Evolutionary conservation across 2,329 filamentous ascomycete genomes (phyloP).

Genomic region (Xylariomycetidae sp.): DNA sequence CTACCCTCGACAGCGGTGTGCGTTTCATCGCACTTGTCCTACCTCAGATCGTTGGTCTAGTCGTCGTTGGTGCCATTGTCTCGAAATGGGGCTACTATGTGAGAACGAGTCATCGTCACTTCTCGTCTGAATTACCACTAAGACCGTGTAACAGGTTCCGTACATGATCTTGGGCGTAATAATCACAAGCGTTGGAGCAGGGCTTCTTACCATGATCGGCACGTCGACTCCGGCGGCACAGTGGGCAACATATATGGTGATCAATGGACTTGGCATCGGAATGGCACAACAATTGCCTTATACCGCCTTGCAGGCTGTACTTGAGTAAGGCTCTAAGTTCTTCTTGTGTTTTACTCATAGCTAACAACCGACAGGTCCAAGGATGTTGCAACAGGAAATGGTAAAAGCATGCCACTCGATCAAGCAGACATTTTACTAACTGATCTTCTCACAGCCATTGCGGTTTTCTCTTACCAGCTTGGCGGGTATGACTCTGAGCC

Average conservation of each 20-base stretch:
- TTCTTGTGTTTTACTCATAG: background rate
- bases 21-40: constrained; percentile 6
- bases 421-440: background rate
- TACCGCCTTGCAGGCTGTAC: constrained; percentile 7
- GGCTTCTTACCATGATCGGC: constrained; percentile 7
- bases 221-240: background rate
- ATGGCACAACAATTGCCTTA: constrained; percentile 9
- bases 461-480: constrained; percentile 9
- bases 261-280: constrained; percentile 9
- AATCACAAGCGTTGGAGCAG: constrained; percentile 4
- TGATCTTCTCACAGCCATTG: constrained; percentile 5
- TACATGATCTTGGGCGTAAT: constrained; percentile 10
- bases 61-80: constrained; percentile 5
- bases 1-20: constrained; percentile 7
- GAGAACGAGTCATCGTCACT: too few species aligned
- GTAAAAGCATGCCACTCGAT: constrained; percentile 1
- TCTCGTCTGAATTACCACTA: too few species aligned
- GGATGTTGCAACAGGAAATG: constrained; percentile 3
- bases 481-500: constrained; percentile 5
- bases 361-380: constrained; percentile 1
- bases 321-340: constrained; percentile 4
- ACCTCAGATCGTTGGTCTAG: constrained; percentile 4
- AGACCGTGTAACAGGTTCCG: too few species aligned
- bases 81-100: constrained; percentile 13
- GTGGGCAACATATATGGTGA: constrained; percentile 9